A percentile compares a stretch with the other conserved stretches of the same genome.
These are phyloP conservation scores for Spinacia oleracea DNA, from an alignment of 179 eudicot genomes.

Conservation along the genomic window DNA sequence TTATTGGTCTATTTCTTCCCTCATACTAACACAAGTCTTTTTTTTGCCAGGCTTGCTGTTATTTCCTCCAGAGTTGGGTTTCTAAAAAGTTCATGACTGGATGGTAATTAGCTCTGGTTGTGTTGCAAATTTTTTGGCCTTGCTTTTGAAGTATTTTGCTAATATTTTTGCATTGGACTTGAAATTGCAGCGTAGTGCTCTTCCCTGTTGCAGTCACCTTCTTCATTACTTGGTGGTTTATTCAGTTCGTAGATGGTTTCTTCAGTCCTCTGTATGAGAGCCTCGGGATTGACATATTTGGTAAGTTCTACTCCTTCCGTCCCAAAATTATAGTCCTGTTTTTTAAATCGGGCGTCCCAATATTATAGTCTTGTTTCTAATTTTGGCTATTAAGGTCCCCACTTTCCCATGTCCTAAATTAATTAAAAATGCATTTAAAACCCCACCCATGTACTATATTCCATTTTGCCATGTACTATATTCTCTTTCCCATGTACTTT, in stretches of 20 bases:
- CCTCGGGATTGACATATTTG: conserved; percentile 80
- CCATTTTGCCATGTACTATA: too few species aligned
- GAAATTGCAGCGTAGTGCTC: conserved; percentile 75
- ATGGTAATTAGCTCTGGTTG: conserved; percentile 44
- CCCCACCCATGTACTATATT: too few species aligned
- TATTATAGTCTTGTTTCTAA: too few species aligned
- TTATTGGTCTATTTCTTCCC: not conserved
- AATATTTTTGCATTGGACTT: conserved; percentile 18
- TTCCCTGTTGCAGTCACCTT: conserved; percentile 91
- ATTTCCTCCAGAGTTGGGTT: conserved; percentile 72
- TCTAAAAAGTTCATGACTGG: conserved; percentile 76
- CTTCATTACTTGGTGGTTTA: conserved; percentile 92
- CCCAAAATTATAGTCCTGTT: too few species aligned
- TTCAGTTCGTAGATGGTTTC: conserved; percentile 92
- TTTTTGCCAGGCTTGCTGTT: conserved; percentile 53
- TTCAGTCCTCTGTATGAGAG: conserved; percentile 83
- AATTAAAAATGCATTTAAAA: too few species aligned
- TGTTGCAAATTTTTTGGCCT: not conserved
- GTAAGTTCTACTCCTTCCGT: too few species aligned
- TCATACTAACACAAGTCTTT: not conserved
- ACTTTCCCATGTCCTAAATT: too few species aligned
- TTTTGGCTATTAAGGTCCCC: too few species aligned
- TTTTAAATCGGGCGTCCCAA: too few species aligned
- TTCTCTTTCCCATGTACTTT: too few species aligned
- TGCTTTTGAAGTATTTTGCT: conserved; percentile 13